Conservation (phyloP, 2,329 filamentous ascomycete genomes). For the Colletotrichum simmondsii region DNA sequence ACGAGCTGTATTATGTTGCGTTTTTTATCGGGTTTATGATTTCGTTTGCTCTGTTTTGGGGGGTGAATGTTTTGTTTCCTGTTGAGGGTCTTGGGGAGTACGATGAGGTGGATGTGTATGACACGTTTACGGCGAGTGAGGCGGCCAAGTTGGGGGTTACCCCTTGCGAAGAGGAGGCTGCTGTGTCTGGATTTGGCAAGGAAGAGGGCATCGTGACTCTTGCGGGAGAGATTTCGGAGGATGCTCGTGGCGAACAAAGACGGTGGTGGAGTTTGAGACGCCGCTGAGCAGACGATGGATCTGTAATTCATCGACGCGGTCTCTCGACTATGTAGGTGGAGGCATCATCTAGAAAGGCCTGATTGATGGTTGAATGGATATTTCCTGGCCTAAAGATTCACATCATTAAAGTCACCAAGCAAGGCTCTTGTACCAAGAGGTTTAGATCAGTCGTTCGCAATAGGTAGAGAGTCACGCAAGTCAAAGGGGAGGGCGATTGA, state of each 20-base stretch:
- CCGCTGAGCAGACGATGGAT: background rate
- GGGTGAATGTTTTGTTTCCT: slow-evolving; percentile 51
- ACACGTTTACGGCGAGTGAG: slow-evolving; percentile 55
- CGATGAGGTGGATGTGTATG: slow-evolving; percentile 55
- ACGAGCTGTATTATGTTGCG: slow-evolving; percentile 59
- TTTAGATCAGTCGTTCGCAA: too few relatives aligned
- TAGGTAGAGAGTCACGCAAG: too few relatives aligned
- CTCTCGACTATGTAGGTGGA: background rate
- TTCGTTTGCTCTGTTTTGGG: slow-evolving; percentile 34
- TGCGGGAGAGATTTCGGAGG: background rate
- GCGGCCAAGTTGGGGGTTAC: slow-evolving; percentile 51
- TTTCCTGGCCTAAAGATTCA: too few relatives aligned
- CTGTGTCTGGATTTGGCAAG: background rate
- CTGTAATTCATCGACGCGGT: background rate
- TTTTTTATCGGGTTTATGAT: slow-evolving; percentile 52
- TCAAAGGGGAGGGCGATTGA: too few relatives aligned
- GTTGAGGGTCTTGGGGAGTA: slow-evolving; percentile 51
- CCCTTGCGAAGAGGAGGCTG: slow-evolving; percentile 30
- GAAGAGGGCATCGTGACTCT: background rate
- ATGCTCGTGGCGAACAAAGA: background rate
- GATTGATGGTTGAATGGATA: too few relatives aligned
- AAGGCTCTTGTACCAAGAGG: too few relatives aligned
- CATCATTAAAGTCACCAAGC: too few relatives aligned
- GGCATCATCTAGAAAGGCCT: background rate
- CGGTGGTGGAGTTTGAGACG: background rate